These are phyloP conservation scores for Yarrowia hollandica DNA, from an alignment of 805 yeast species.

Conservation along the genomic window DNA sequence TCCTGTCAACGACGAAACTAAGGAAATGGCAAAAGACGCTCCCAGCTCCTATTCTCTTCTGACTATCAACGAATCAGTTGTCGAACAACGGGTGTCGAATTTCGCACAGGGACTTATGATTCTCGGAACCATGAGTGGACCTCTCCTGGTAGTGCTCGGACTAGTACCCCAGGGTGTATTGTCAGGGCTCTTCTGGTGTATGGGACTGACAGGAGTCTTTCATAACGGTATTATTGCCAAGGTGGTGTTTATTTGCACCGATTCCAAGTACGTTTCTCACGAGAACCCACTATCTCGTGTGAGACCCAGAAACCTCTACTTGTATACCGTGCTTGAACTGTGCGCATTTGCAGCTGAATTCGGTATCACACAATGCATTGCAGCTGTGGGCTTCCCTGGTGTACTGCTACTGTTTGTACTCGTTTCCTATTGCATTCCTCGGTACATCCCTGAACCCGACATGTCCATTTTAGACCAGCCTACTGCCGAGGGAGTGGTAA, in stretches of 20 bases:
- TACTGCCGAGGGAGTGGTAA: conserved; percentile 45
- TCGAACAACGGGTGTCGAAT: conserved; percentile 88
- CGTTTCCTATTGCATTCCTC: conserved; percentile 62
- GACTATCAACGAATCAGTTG: conserved; percentile 53
- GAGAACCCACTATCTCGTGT: conserved; percentile 42
- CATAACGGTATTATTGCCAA: conserved; percentile 64
- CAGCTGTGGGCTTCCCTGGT: conserved; percentile 93
- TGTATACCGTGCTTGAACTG: conserved; percentile 60
- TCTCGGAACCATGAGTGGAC: conserved; percentile 85
- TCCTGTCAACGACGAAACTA: conserved; percentile 29
- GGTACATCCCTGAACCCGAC: conserved; percentile 60
- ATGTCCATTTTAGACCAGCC: conserved; percentile 63
- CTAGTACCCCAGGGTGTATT: conserved; percentile 89
- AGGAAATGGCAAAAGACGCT: conserved; percentile 16
- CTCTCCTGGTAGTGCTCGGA: conserved; percentile 76
- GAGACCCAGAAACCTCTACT: conserved; percentile 45
- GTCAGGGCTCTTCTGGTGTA: conserved; percentile 88
- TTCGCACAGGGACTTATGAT: conserved; percentile 81
- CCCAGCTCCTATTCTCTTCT: conserved; percentile 1
- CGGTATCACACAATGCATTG: conserved; percentile 80
- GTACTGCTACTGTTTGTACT: conserved; percentile 68
- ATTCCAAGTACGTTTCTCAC: conserved; percentile 47
- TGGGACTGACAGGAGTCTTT: conserved; percentile 82
- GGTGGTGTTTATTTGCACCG: conserved; percentile 63
- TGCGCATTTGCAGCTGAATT: conserved; percentile 77